phyloP scores from a whole-genome alignment of 768 basidiomycete species.

The Flagelloscypha sp. region DNA sequence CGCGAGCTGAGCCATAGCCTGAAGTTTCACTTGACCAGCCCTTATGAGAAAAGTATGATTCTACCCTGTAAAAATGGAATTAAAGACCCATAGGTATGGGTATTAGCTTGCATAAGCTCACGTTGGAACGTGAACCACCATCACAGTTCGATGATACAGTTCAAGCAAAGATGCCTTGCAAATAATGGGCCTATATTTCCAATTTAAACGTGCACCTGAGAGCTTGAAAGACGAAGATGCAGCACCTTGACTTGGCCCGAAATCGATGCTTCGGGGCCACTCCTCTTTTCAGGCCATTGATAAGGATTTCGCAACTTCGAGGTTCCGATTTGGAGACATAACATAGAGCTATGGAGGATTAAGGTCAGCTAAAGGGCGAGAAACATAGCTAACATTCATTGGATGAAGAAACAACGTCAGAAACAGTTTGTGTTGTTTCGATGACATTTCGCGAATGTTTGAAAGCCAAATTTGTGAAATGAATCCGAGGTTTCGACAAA shows the following conservation, averaged over 20 bases:
- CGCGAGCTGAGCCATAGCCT: no score
- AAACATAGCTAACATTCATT: conserved; percentile 52
- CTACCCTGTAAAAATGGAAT: no score
- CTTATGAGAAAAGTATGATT: no score
- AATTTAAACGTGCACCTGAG: no score
- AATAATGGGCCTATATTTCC: no score
- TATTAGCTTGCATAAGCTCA: no score
- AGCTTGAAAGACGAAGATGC: background rate
- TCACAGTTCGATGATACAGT: no score
- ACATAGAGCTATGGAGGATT: conserved; percentile 61
- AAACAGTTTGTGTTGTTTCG: conserved; percentile 11
- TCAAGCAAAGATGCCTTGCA: no score
- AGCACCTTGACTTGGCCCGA: conserved; percentile 54
- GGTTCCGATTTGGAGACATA: conserved; percentile 54
- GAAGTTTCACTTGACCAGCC: no score
- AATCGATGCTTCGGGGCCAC: conserved; percentile 64
- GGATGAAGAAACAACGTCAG: conserved; percentile 37
- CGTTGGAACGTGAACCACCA: no score
- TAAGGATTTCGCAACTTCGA: conserved; percentile 51
- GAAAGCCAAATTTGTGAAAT: conserved; percentile 56
- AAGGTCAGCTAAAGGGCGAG: conserved; percentile 2
- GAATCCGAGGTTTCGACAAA: conserved; percentile 42
- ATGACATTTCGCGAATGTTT: conserved; percentile 41
- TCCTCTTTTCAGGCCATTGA: conserved; percentile 75
- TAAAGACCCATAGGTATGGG: no score